Percentiles rank a stretch among this genome's conserved stretches.
phyloP scores from a whole-genome alignment of 768 basidiomycete species.

The Rubroboletus pulcherrimus region DNA sequence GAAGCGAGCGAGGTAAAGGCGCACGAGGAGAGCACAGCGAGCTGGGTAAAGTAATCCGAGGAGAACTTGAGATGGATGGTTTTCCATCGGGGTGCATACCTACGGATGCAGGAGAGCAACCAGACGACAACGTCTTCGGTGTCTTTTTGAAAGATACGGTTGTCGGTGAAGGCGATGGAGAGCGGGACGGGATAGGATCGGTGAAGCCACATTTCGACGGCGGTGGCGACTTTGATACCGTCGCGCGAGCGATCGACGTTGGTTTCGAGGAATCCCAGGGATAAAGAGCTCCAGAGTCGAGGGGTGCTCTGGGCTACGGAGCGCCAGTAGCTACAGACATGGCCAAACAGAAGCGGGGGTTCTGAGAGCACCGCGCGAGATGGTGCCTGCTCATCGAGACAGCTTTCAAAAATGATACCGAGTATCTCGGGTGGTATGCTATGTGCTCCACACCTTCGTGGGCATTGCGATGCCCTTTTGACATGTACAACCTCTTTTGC shows the following conservation, averaged over 20 bases:
- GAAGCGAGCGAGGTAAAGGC: constrained; percentile 20
- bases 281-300: constrained; percentile 26
- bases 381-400: constrained; percentile 3
- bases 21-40: constrained; percentile 18
- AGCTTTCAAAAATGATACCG: constrained; percentile 23
- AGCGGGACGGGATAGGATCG: constrained; percentile 20
- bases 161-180: constrained; percentile 25
- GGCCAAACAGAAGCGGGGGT: constrained; percentile 24
- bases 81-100: constrained; percentile 23
- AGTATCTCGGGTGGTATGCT: constrained; percentile 39
- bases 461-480: background rate
- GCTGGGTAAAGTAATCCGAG: constrained; percentile 23
- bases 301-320: constrained; percentile 12
- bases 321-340: constrained; percentile 28
- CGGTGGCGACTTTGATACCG: constrained; percentile 7
- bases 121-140: constrained; percentile 18
- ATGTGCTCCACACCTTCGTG: background rate
- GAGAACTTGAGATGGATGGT: constrained; percentile 25
- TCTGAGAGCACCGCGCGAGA: constrained; percentile 2
- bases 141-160: constrained; percentile 25
- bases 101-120: constrained; percentile 18
- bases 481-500: background rate
- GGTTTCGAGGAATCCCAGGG: constrained; percentile 22
- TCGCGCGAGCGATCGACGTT: constrained; percentile 20
- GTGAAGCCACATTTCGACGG: constrained; percentile 23